Percentiles rank a stretch among this genome's conserved stretches.
phyloP scores from a whole-genome alignment of 2,329 filamentous ascomycete genomes.

The Nemania sp. region DNA sequence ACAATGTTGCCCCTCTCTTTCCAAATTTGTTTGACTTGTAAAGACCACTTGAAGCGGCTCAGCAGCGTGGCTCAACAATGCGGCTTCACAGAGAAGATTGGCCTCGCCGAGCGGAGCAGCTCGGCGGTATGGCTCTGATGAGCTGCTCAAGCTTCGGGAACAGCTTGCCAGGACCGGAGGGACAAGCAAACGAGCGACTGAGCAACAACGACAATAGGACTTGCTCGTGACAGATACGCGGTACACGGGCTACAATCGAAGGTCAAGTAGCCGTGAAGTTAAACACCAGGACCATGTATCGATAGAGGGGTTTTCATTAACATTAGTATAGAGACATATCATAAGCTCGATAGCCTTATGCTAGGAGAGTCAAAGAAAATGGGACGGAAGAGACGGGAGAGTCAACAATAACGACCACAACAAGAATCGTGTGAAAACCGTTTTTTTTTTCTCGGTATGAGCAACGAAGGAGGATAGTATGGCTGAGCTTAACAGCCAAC shows the following conservation, averaged over 20 bases:
- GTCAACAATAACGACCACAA: background rate
- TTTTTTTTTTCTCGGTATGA: constrained; percentile 22
- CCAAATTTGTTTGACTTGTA: constrained; percentile 14
- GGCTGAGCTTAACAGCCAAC: constrained; percentile 34
- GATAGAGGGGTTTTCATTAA: constrained; percentile 23
- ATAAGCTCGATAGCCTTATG: constrained; percentile 12
- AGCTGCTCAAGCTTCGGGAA: constrained; percentile 16
- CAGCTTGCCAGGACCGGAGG: background rate
- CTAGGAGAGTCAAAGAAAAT: constrained; percentile 12
- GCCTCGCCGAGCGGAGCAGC: background rate
- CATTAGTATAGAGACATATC: constrained; percentile 28
- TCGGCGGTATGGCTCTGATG: constrained; percentile 13
- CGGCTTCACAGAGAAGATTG: background rate
- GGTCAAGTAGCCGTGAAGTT: constrained; percentile 14
- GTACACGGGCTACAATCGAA: constrained; percentile 13
- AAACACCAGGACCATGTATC: constrained; percentile 23
- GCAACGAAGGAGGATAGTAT: constrained; percentile 17
- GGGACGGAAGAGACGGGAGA: constrained; percentile 6
- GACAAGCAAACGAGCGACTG: constrained; percentile 28
- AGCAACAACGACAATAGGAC: constrained; percentile 14
- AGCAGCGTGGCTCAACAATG: constrained; percentile 21
- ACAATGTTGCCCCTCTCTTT: constrained; percentile 7
- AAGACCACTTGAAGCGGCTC: constrained; percentile 19
- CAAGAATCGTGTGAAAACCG: constrained; percentile 1
- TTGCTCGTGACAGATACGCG: constrained; percentile 13